Evolutionary conservation across 345 rosid species (phyloP), one percentile per base, ranked within the genome.

Genomic region (Raphanus sativus): DNA sequence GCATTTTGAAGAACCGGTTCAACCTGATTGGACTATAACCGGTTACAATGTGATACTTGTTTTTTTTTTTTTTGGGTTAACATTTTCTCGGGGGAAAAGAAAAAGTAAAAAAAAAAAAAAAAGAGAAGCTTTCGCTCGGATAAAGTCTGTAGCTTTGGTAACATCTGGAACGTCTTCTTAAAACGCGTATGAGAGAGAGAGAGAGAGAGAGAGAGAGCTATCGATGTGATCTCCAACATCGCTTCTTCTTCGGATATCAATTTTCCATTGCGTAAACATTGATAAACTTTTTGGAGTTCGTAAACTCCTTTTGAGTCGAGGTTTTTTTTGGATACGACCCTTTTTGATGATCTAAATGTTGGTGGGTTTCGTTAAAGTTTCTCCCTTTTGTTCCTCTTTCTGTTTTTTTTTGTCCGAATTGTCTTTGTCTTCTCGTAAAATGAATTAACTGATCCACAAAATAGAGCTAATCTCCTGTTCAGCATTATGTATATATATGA

Each of bases 221-320:
- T 67, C 60, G 60, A 67, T 79, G 75, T 79, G 82, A 73, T 79
- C 78, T 74, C 75, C 82, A 79, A 73, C 75, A 11, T 60, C 48
- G 68, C 64, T 45, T 38, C 74, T 40, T 40, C 70, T 67, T 79
- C 70, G 13, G 48, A 61, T 54, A 48, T 67, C 74, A 55, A 62
- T 69, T 67, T 67, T 62, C 21, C 65, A 3, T 62, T 62, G 15
- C 17, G 2, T 24, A 38, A 21, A 73, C n/a, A 45, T 59, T 60
- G 70, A 64, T 28, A 54, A 52, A 16, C 24, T 34, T 33, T 32
- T 52, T 0, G 32, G n/a, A 62, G 75, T 4, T 38, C 33, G 12
- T 30, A 6, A 8, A 65, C 76, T 77, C 62, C 32, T 71, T n/a
- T 77, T 66, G 60, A 58, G 9, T 71, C 17, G 26, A 65, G 55